Evolutionary conservation across 805 yeast species (phyloP).

Genomic region (Spencermartinsiella europaea): DNA sequence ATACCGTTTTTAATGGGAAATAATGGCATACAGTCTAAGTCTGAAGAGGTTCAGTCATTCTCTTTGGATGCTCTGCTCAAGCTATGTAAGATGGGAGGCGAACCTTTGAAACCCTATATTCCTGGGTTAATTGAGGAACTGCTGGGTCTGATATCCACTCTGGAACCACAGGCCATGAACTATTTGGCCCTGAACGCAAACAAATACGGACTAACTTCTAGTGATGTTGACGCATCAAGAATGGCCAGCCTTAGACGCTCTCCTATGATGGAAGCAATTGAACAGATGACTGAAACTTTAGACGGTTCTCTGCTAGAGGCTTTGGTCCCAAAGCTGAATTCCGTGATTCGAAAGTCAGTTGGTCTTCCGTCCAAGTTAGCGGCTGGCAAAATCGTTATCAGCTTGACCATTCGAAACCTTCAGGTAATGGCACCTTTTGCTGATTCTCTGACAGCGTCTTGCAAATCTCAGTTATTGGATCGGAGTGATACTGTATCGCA

Average conservation of each 20-base stretch:
- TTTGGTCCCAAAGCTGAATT: conserved; percentile 45
- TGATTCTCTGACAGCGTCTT: conserved; percentile 55
- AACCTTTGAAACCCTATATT: conserved; percentile 54
- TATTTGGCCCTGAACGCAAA: conserved; percentile 83
- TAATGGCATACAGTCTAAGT: conserved; percentile 76
- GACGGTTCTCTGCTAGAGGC: conserved; percentile 48
- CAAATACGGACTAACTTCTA: conserved; percentile 68
- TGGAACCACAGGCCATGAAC: conserved; percentile 88
- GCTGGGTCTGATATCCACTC: conserved; percentile 66
- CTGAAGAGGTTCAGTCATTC: conserved; percentile 75
- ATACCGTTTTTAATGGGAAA: conserved; percentile 76
- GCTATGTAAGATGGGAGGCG: conserved; percentile 60
- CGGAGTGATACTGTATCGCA: conserved; percentile 66
- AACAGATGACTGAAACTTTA: conserved; percentile 54
- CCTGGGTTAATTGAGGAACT: conserved; percentile 67
- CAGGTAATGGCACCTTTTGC: conserved; percentile 45
- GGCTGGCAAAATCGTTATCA: conserved; percentile 67
- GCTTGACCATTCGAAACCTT: conserved; percentile 55
- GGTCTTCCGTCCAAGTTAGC: conserved; percentile 92
- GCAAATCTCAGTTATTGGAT: conserved; percentile 58
- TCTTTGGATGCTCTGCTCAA: conserved; percentile 73
- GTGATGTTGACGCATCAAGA: conserved; percentile 73
- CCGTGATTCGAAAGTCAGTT: conserved; percentile 61
- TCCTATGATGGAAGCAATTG: conserved; percentile 86
- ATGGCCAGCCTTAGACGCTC: conserved; percentile 68